These are phyloP conservation scores for Tulasnella sp. DNA, from an alignment of 768 basidiomycete genomes.

Conservation along the genomic window DNA sequence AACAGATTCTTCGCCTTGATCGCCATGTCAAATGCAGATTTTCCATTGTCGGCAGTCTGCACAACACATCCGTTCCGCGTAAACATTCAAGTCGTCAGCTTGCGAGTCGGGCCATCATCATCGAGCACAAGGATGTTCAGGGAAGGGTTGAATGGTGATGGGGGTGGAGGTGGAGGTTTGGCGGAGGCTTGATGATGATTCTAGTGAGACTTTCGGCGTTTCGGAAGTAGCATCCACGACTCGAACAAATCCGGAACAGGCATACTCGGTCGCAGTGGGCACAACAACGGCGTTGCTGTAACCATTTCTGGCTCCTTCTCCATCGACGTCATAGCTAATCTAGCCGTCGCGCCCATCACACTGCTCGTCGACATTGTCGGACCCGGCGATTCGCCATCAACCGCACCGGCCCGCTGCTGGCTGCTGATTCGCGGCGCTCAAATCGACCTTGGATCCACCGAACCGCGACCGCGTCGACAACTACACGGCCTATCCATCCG, in stretches of 20 bases:
- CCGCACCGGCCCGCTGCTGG: background rate
- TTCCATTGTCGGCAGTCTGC: constrained; percentile 29
- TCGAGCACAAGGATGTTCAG: constrained; percentile 27
- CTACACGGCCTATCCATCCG: background rate
- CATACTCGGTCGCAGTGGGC: too few species aligned
- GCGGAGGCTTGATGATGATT: background rate
- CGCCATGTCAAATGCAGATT: constrained; percentile 27
- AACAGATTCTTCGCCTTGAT: background rate
- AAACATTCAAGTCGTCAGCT: constrained; percentile 30
- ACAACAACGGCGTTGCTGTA: too few species aligned
- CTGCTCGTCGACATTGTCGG: background rate
- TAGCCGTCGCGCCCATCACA: background rate
- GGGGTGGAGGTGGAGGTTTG: background rate
- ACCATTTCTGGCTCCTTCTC: too few species aligned
- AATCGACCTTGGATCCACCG: background rate
- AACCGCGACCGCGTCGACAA: background rate
- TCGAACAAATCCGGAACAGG: too few species aligned
- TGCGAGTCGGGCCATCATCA: constrained; percentile 31
- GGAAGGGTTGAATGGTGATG: background rate
- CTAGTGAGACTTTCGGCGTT: background rate
- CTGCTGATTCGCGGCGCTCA: background rate
- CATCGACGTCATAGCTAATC: too few species aligned
- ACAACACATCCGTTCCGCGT: constrained; percentile 28
- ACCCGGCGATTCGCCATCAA: background rate
- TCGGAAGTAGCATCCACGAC: background rate